phyloP scores from a whole-genome alignment of 2,329 filamentous ascomycete genomes.

The Periconia sp. region DNA sequence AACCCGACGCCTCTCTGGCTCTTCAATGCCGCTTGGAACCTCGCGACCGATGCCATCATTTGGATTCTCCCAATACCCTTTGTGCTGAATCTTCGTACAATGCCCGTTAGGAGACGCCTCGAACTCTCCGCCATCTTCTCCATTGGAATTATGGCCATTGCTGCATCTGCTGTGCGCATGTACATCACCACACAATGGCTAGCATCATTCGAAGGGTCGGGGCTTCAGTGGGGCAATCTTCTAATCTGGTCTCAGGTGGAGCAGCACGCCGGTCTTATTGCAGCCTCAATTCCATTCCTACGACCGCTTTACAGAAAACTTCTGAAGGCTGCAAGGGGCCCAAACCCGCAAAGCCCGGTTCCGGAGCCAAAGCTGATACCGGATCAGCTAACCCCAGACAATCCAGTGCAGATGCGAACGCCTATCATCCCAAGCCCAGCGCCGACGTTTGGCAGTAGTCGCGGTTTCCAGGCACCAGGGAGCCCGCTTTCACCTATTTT shows the following conservation, averaged over 20 bases:
- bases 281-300: constrained; percentile 40
- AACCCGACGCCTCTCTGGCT: constrained; percentile 34
- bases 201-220: constrained; percentile 19
- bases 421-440: constrained; percentile 32
- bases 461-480: constrained; percentile 22
- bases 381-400: constrained; percentile 10
- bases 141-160: constrained; percentile 36
- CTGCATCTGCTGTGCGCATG: constrained; percentile 37
- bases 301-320: constrained; percentile 29
- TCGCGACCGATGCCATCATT: constrained; percentile 50
- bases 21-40: constrained; percentile 49
- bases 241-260: constrained; percentile 42
- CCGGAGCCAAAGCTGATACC: constrained; percentile 17
- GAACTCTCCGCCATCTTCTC: constrained; percentile 51
- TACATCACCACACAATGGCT: constrained; percentile 35
- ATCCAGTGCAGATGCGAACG: constrained; percentile 17
- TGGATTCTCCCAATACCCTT: constrained; percentile 53
- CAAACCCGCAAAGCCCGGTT: constrained; percentile 18
- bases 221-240: constrained; percentile 22
- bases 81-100: constrained; percentile 51
- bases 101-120: constrained; percentile 55
- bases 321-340: constrained; percentile 8
- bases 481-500: constrained; percentile 21
- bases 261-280: constrained; percentile 37
- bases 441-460: constrained; percentile 20